Conservation (phyloP, 768 basidiomycete species). For the Coprinopsis sp. region DNA sequence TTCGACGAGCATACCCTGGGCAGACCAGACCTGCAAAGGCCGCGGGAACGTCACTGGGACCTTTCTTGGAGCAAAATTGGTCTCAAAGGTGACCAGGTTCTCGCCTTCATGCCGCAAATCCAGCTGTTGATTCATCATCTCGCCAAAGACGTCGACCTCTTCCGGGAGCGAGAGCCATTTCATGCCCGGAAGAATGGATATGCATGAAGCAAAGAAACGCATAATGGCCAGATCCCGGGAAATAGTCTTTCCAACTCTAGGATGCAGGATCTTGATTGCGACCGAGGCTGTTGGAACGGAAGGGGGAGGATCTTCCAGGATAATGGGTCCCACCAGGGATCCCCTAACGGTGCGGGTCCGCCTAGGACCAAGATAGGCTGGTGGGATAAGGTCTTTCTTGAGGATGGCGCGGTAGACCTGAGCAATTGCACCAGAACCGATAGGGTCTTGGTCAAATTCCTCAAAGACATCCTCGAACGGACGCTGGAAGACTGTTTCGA, state of each 20-base stretch:
- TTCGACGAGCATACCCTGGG: constrained; percentile 79
- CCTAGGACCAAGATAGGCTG: constrained; percentile 76
- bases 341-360: constrained; percentile 49
- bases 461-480: constrained; percentile 89
- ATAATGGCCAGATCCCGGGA: constrained; percentile 91
- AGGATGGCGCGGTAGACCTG: constrained; percentile 92
- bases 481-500: constrained; percentile 79
- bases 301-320: constrained; percentile 62
- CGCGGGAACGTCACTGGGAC: constrained; percentile 88
- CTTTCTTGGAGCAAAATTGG: constrained; percentile 75
- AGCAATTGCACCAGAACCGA: constrained; percentile 98
- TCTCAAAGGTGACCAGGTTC: constrained; percentile 81
- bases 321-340: constrained; percentile 43
- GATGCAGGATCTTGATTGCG: constrained; percentile 95
- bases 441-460: constrained; percentile 79
- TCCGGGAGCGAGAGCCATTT: constrained; percentile 95
- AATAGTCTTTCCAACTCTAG: constrained; percentile 76
- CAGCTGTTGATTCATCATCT: constrained; percentile 94
- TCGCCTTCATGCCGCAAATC: constrained; percentile 88
- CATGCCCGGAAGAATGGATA: constrained; percentile 86
- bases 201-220: constrained; percentile 79
- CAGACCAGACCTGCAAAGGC: constrained; percentile 79
- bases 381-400: constrained; percentile 78
- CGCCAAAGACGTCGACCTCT: constrained; percentile 91
- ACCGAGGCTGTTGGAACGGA: constrained; percentile 81